phyloP scores from a whole-genome alignment of 257 asterid species.

The Scutellaria baicalensis region DNA sequence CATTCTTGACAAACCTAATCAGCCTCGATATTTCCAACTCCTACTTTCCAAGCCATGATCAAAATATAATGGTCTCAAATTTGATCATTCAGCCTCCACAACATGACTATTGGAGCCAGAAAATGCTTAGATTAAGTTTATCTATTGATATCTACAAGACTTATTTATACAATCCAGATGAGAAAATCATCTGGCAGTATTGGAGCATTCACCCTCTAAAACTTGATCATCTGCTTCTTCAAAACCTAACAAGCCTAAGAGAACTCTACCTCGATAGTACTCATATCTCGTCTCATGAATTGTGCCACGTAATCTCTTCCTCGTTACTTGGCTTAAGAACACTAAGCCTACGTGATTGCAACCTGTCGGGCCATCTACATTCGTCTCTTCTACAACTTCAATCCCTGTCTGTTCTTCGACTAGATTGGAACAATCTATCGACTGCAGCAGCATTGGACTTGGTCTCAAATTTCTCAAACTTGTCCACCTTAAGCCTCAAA shows the following conservation, averaged over 20 bases:
- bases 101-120: too few species aligned
- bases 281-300: constrained; percentile 30
- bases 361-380: constrained; percentile 32
- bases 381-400: constrained; percentile 30
- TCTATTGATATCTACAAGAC: too few species aligned
- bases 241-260: constrained; percentile 28
- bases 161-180: too few species aligned
- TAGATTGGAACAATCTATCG: constrained; percentile 32
- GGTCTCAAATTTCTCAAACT: constrained; percentile 20
- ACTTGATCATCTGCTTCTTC: constrained; percentile 41
- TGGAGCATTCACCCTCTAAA: constrained; percentile 1
- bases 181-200: too few species aligned
- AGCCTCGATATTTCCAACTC: constrained; percentile 39
- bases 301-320: constrained; percentile 32
- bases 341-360: constrained; percentile 42
- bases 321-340: constrained; percentile 25
- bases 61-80: too few species aligned
- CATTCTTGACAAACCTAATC: constrained; percentile 22
- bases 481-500: constrained; percentile 32
- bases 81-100: too few species aligned
- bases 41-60: background rate
- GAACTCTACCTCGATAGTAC: constrained; percentile 50
- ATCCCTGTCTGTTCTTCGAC: constrained; percentile 32
- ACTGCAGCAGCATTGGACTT: constrained; percentile 17
- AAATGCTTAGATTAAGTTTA: too few species aligned